Evolutionary conservation across 257 asterid species (phyloP).

Genomic region (Misopates orontium): DNA sequence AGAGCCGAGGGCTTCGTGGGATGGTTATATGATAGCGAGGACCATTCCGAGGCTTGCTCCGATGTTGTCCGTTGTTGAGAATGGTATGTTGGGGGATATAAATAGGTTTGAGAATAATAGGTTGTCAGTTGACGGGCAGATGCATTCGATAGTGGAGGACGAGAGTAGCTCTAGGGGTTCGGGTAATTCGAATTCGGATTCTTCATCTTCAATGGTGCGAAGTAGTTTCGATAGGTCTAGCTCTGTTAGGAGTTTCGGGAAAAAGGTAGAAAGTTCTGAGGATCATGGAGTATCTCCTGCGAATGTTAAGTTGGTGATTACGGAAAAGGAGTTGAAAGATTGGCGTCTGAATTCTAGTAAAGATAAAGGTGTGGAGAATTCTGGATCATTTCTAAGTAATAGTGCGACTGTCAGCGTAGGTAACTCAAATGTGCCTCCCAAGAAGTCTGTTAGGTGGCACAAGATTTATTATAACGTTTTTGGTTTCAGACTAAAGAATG

Average conservation of each 20-base stretch:
- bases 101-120: conserved; percentile 59
- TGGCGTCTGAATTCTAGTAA: conserved; percentile 63
- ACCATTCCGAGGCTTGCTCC: conserved; percentile 84
- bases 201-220: conserved; percentile 64
- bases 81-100: conserved; percentile 47
- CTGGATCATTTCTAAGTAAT: conserved; percentile 35
- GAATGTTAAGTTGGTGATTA: conserved; percentile 69
- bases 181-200: conserved; percentile 79
- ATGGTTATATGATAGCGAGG: conserved; percentile 91
- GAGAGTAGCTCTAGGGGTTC: conserved; percentile 84
- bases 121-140: conserved; percentile 74
- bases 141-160: conserved; percentile 83
- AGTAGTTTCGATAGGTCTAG: conserved; percentile 91
- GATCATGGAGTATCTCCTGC: conserved; percentile 65
- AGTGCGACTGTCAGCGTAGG: conserved; percentile 35
- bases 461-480: conserved; percentile 62
- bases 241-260: conserved; percentile 78
- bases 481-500: conserved; percentile 52
- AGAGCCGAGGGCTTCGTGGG: conserved; percentile 98
- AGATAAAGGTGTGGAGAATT: conserved; percentile 41
- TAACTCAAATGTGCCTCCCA: conserved; percentile 35
- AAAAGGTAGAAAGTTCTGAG: conserved; percentile 54
- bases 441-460: conserved; percentile 66
- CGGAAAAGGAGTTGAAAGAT: conserved; percentile 85
- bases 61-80: conserved; percentile 76